phyloP scores from a whole-genome alignment of 2,329 filamentous ascomycete species.

The Ophiostoma australiae region DNA sequence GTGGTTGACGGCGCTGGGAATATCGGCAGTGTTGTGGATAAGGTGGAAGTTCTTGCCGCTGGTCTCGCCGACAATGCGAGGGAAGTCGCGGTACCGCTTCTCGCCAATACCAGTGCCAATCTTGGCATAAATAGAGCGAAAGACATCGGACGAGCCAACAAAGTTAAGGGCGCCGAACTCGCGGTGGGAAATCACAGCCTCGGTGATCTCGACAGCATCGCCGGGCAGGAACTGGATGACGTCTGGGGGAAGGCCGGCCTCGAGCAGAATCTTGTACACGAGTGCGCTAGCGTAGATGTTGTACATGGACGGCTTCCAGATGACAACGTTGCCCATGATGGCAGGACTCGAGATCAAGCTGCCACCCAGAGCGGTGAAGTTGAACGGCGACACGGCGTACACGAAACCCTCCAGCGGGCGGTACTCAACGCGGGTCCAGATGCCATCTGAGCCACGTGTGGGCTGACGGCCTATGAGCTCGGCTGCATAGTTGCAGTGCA shows the following conservation, averaged over 20 bases:
- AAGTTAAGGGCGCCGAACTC: conserved; percentile 91
- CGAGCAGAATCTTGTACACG: conserved; percentile 81
- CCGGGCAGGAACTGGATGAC: conserved; percentile 94
- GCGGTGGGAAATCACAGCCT: conserved; percentile 67
- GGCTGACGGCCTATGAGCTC: conserved; percentile 87
- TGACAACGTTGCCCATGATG: conserved; percentile 85
- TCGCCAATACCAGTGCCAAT: conserved; percentile 78
- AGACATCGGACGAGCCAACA: conserved; percentile 87
- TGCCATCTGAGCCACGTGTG: conserved; percentile 70
- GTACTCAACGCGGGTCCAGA: conserved; percentile 91
- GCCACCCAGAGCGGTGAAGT: conserved; percentile 91
- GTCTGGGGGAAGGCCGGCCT: conserved; percentile 80
- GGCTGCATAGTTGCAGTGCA: conserved; percentile 90
- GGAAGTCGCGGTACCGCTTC: conserved; percentile 74
- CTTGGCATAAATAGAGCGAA: conserved; percentile 80
- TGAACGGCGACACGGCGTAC: conserved; percentile 90
- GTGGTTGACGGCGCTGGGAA: conserved; percentile 43
- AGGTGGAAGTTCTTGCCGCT: conserved; percentile 52
- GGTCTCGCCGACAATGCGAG: conserved; percentile 47
- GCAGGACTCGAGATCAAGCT: conserved; percentile 81
- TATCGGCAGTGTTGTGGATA: conserved; percentile 44
- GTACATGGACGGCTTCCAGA: conserved; percentile 96
- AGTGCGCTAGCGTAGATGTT: conserved; percentile 87
- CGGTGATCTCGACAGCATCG: conserved; percentile 77
- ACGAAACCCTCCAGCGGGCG: conserved; percentile 93